These are phyloP conservation scores for Bassia scoparia DNA, from an alignment of 148 eudicot genomes.

Conservation along the genomic window DNA sequence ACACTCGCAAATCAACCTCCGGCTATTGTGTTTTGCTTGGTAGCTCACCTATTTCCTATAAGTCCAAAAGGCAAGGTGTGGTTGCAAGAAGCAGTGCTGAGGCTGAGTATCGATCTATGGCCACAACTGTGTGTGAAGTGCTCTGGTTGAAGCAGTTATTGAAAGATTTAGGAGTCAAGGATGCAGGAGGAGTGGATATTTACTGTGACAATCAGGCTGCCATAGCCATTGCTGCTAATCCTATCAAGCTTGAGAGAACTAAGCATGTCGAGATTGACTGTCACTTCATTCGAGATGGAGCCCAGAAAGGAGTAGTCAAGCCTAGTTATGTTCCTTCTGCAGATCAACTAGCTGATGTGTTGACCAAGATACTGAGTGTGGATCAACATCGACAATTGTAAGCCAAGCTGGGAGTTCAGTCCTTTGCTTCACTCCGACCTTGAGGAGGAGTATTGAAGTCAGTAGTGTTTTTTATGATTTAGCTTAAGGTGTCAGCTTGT, in stretches of 20 bases:
- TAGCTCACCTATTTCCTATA: neutral
- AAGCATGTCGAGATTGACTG: slow-evolving; percentile 2
- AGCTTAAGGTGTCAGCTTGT: no score
- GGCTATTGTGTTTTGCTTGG: neutral
- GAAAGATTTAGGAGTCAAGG: neutral
- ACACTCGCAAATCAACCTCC: neutral
- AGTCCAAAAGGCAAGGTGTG: neutral
- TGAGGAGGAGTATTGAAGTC: neutral
- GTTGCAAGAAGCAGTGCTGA: neutral
- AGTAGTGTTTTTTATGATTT: no score
- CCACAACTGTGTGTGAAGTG: neutral
- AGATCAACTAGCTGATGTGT: neutral
- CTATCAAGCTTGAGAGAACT: neutral
- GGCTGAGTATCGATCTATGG: neutral
- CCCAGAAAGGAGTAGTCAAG: neutral
- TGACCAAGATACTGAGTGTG: neutral
- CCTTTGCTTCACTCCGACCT: slow-evolving; percentile 1
- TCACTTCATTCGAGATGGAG: neutral
- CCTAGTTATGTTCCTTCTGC: no score
- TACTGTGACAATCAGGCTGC: neutral
- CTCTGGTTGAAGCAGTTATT: neutral
- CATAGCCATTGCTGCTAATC: neutral
- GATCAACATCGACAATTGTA: neutral
- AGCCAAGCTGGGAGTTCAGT: neutral
- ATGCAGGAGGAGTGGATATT: neutral